Evolutionary conservation across 176 grass and related monocot genomes (phyloP).

Genomic region (Oryza coarctata): DNA sequence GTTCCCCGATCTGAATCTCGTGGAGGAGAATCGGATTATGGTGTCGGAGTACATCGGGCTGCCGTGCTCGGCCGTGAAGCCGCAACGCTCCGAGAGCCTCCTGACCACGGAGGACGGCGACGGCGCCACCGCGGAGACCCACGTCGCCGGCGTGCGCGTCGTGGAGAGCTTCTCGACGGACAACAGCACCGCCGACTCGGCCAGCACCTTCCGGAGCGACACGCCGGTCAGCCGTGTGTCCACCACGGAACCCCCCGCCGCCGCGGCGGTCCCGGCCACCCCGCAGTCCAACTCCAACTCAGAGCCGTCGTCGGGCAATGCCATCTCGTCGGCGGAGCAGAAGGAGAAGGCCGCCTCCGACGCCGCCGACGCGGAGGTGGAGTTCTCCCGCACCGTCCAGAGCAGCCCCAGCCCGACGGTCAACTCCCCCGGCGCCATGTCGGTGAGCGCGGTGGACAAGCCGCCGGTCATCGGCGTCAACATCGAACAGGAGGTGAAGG

Average conservation of each 20-base stretch:
- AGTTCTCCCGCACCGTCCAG: constrained; percentile 55
- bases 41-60: constrained; percentile 77
- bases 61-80: constrained; percentile 57
- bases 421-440: constrained; percentile 42
- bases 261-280: constrained; percentile 50
- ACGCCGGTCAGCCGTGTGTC: constrained; percentile 74
- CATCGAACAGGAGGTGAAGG: constrained; percentile 73
- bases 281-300: constrained; percentile 57
- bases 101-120: constrained; percentile 60
- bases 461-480: constrained; percentile 77
- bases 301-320: constrained; percentile 36
- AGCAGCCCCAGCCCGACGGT: constrained; percentile 21
- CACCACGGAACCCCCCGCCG: constrained; percentile 49
- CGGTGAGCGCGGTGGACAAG: constrained; percentile 51
- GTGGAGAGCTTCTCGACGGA: constrained; percentile 81
- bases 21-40: constrained; percentile 91
- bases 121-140: constrained; percentile 47
- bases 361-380: constrained; percentile 51
- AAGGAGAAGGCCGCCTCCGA: constrained; percentile 53
- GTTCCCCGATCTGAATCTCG: constrained; percentile 91
- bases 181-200: constrained; percentile 47
- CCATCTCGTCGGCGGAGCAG: constrained; percentile 24
- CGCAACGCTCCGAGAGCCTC: constrained; percentile 78
- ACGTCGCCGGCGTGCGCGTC: constrained; percentile 67
- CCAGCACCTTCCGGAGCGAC: constrained; percentile 34